phyloP scores from a whole-genome alignment of 441 rosid species.

The Adansonia madagascariensis region DNA sequence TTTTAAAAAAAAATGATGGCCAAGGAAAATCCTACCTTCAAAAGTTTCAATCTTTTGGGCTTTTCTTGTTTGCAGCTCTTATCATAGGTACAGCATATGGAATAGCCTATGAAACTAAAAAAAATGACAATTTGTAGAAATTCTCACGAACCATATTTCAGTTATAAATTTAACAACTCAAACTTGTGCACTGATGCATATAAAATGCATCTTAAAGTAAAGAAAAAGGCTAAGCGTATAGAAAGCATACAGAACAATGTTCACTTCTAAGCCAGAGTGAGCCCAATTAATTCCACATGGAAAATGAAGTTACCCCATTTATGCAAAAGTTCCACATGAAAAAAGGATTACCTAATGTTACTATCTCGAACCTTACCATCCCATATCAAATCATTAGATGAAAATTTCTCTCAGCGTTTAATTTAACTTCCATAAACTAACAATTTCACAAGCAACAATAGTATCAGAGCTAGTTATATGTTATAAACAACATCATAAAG shows the following conservation, averaged over 20 bases:
- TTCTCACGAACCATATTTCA: constrained; percentile 1
- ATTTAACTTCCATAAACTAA: not conserved
- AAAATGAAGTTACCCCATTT: not conserved
- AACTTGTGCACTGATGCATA: not conserved
- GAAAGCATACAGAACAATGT: not conserved
- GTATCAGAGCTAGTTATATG: not conserved
- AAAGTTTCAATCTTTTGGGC: constrained; percentile 97
- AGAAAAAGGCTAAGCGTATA: not conserved
- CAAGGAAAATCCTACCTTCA: constrained; percentile 62
- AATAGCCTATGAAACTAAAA: constrained; percentile 65
- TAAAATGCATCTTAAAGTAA: not conserved
- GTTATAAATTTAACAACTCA: constrained; percentile 13
- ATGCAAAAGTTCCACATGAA: not conserved
- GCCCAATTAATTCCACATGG: not conserved
- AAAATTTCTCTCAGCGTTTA: not conserved
- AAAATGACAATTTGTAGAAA: constrained; percentile 20
- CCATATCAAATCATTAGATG: not conserved
- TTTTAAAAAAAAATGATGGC: constrained; percentile 5
- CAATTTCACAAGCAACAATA: not conserved
- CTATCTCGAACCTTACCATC: not conserved
- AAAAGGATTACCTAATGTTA: not conserved
- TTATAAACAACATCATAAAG: not conserved
- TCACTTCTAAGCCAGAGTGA: not conserved
- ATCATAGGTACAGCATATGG: constrained; percentile 92
- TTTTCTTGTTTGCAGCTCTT: constrained; percentile 80